These are phyloP conservation scores for Vitis rupestris DNA, from an alignment of 164 flowering plant species.

Conservation along the genomic window DNA sequence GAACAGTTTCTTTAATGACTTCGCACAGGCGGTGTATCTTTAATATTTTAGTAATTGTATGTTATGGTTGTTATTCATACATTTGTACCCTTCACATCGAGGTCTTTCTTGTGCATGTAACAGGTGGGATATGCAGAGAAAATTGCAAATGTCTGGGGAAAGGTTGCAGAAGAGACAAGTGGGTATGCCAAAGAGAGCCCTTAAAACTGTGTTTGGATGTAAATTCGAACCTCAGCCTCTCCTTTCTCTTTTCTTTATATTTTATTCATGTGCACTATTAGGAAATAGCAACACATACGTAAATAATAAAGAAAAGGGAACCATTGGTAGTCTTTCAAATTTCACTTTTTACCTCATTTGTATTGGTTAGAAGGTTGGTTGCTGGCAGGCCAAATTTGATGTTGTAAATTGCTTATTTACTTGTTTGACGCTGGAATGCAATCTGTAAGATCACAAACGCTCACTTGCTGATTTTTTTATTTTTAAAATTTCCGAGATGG, in stretches of 20 bases:
- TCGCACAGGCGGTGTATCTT: too few species aligned
- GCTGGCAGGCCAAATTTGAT: not conserved
- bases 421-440: not conserved
- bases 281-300: not conserved
- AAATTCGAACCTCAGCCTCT: conserved; percentile 17
- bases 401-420: conserved; percentile 10
- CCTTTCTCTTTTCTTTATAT: not conserved
- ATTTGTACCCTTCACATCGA: not conserved
- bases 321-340: not conserved
- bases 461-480: too few species aligned
- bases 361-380: not conserved
- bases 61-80: not conserved
- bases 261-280: not conserved
- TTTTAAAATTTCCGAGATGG: too few species aligned
- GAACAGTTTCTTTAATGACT: too few species aligned
- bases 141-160: conserved; percentile 78
- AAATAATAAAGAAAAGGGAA: conserved; percentile 1
- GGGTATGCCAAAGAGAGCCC: conserved; percentile 46
- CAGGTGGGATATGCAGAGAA: conserved; percentile 94
- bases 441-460: too few species aligned
- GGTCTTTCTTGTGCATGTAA: conserved; percentile 9
- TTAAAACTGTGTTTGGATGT: conserved; percentile 27
- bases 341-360: not conserved
- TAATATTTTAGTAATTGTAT: too few species aligned
- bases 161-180: conserved; percentile 81